Percentiles rank a stretch among this genome's conserved stretches.
These are phyloP conservation scores for Tranzscheliella williamsii DNA, from an alignment of 1,284 basidiomycete genomes.

Conservation along the genomic window DNA sequence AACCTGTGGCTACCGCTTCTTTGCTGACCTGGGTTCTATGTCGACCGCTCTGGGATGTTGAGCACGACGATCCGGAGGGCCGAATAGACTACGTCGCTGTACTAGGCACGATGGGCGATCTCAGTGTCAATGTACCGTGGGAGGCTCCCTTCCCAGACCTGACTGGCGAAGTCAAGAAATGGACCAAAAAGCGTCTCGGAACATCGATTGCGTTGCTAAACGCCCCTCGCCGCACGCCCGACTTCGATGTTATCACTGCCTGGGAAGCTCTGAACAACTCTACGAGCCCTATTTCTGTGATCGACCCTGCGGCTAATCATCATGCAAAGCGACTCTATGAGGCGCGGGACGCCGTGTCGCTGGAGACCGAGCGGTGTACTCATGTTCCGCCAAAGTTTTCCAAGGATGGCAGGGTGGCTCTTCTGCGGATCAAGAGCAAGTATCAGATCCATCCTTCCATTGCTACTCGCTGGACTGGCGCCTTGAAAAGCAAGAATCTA, in stretches of 20 bases:
- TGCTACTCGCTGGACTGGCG: slow-evolving; percentile 46
- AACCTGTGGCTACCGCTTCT: slow-evolving; percentile 35
- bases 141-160: slow-evolving; percentile 46
- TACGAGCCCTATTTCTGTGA: slow-evolving; percentile 21
- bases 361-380: slow-evolving; percentile 43
- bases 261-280: slow-evolving; percentile 29
- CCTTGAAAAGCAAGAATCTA: slow-evolving; percentile 36
- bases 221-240: slow-evolving; percentile 37
- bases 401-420: slow-evolving; percentile 43
- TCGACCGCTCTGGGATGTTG: slow-evolving; percentile 23
- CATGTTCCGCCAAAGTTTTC: slow-evolving; percentile 48
- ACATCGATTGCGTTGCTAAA: slow-evolving; percentile 41
- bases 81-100: slow-evolving; percentile 42
- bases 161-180: slow-evolving; percentile 31
- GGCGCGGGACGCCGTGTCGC: slow-evolving; percentile 25
- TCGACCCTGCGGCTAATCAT: slow-evolving; percentile 21
- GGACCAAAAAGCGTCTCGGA: slow-evolving; percentile 43
- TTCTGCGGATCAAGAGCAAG: slow-evolving; percentile 35
- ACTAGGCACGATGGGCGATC: slow-evolving; percentile 46
- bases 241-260: slow-evolving; percentile 35
- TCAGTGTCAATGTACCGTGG: slow-evolving; percentile 40
- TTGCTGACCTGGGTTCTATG: slow-evolving; percentile 45
- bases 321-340: slow-evolving; percentile 29
- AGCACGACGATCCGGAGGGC: slow-evolving; percentile 6
- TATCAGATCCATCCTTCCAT: slow-evolving; percentile 49